Evolutionary conservation across 2,329 filamentous ascomycete genomes (phyloP).

Genomic region (Monilinia fructicola): DNA sequence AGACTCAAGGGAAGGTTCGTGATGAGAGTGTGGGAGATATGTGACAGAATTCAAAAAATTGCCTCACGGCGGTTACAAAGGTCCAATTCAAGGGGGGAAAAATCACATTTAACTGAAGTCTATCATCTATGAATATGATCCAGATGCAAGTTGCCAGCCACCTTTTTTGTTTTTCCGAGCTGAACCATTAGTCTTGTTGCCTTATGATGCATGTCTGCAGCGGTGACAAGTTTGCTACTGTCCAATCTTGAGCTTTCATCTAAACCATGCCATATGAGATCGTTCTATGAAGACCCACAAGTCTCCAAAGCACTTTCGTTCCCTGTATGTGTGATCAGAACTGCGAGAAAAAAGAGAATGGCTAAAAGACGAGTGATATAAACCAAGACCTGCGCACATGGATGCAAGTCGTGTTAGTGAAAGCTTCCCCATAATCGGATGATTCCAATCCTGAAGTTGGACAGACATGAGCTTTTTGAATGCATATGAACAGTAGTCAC

Average conservation of each 20-base stretch:
- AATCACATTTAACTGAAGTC: too few species aligned
- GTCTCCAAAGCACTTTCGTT: too few species aligned
- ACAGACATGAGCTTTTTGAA: rapidly evolving
- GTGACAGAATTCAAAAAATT: background rate
- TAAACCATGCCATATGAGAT: background rate
- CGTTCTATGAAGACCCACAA: background rate
- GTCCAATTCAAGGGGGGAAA: too few species aligned
- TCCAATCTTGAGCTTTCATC: background rate
- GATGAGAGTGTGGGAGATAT: background rate
- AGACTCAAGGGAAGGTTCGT: background rate
- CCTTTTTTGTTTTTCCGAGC: background rate
- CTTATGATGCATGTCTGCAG: background rate
- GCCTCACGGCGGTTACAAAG: background rate
- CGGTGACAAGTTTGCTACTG: background rate
- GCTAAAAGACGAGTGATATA: background rate
- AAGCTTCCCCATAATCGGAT: background rate
- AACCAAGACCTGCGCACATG: background rate
- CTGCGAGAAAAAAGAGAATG: background rate
- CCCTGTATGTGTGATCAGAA: background rate
- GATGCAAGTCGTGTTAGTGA: too few species aligned
- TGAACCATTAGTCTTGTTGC: background rate
- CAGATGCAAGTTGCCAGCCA: too few species aligned
- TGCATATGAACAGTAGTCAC: background rate
- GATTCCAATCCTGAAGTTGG: background rate
- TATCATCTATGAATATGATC: too few species aligned